These are phyloP conservation scores for Aegilops speltoides DNA, from an alignment of 176 grass and related monocot genomes.

Conservation along the genomic window DNA sequence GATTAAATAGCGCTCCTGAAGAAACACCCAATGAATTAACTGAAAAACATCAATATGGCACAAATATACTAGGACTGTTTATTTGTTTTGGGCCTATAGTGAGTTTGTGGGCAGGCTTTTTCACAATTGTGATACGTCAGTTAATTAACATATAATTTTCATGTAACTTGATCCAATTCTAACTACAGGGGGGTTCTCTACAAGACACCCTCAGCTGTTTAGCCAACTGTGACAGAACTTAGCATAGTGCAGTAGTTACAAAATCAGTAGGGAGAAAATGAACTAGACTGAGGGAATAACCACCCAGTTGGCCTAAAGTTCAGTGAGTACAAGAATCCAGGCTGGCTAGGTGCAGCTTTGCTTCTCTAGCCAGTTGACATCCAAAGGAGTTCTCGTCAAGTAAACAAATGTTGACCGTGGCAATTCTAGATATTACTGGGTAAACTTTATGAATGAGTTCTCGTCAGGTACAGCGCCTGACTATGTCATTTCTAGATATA, in stretches of 20 bases:
- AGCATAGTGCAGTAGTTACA: not conserved
- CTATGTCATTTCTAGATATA: slow-evolving; percentile 27
- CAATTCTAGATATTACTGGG: not conserved
- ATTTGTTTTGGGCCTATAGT: slow-evolving; percentile 1
- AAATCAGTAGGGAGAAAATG: not conserved
- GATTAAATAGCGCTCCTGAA: slow-evolving; percentile 98
- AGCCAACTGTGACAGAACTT: not conserved
- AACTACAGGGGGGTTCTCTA: not conserved
- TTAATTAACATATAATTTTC: slow-evolving; percentile 19
- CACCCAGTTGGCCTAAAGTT: not conserved
- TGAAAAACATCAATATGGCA: slow-evolving; percentile 21
- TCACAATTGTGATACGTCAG: not conserved
- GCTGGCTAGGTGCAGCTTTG: not conserved
- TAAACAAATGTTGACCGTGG: not conserved
- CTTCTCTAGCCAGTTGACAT: not conserved
- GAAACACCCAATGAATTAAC: slow-evolving; percentile 18
- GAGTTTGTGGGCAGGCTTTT: not conserved
- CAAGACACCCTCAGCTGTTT: not conserved
- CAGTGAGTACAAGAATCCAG: not conserved
- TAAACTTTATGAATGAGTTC: not conserved
- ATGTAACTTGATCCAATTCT: slow-evolving; percentile 18
- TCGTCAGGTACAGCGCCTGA: slow-evolving; percentile 19
- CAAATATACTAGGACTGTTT: not conserved
- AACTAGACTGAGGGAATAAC: not conserved
- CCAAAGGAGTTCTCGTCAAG: not conserved